phyloP scores from a whole-genome alignment of 345 rosid species.

The Arabis hirsuta region DNA sequence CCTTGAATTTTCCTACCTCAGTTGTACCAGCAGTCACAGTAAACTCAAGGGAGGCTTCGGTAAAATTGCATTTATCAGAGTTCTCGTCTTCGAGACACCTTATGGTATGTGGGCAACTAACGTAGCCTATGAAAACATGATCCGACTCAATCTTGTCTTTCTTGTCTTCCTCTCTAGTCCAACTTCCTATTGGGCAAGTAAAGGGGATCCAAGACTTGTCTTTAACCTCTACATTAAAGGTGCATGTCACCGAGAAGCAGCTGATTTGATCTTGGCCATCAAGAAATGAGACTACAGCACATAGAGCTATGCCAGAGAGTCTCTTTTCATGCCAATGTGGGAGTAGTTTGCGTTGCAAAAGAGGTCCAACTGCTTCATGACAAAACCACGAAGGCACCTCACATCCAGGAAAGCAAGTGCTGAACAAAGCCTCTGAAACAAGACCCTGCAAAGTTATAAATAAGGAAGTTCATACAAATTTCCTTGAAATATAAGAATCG shows the following conservation, averaged over 20 bases:
- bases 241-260: constrained; percentile 28
- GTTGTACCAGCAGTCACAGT: constrained; percentile 19
- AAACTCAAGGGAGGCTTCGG: constrained; percentile 25
- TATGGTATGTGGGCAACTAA: constrained; percentile 14
- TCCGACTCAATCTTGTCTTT: constrained; percentile 14
- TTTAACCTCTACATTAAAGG: constrained; percentile 6
- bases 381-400: constrained; percentile 35
- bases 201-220: constrained; percentile 17
- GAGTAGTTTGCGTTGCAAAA: background rate
- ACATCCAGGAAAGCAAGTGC: constrained; percentile 29
- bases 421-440: constrained; percentile 26
- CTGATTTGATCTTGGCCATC: constrained; percentile 12
- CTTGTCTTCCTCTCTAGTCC: constrained; percentile 12
- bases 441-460: constrained; percentile 25
- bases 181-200: constrained; percentile 32
- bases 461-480: background rate
- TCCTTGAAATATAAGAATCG: background rate
- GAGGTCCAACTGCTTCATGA: constrained; percentile 19
- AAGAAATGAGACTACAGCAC: constrained; percentile 26
- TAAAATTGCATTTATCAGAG: constrained; percentile 6
- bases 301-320: constrained; percentile 24
- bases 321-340: constrained; percentile 38
- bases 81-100: constrained; percentile 7
- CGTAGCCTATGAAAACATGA: constrained; percentile 34
- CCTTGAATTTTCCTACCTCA: constrained; percentile 1